A percentile compares a stretch with the other conserved stretches of the same genome.
These are phyloP conservation scores for Haplosporangium gracile DNA, from an alignment of 192 early-diverging fungal genomes.

Conservation along the genomic window DNA sequence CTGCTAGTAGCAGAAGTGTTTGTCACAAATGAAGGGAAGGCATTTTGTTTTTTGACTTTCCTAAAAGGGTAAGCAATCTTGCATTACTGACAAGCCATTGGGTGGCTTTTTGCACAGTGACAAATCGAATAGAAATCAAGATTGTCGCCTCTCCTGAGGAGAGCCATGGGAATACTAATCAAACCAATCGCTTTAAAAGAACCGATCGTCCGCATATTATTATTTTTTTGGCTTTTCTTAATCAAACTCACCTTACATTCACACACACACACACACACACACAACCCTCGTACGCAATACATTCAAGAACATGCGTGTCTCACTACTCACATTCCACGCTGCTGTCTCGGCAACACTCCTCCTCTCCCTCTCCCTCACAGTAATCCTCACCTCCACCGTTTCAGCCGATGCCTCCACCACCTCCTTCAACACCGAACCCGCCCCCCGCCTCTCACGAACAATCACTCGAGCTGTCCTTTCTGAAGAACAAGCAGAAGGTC, in stretches of 20 bases:
- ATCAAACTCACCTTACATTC: not conserved
- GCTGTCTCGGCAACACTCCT: constrained; percentile 1
- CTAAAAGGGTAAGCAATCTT: not conserved
- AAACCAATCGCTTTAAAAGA: not conserved
- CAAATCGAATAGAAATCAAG: constrained; percentile 11
- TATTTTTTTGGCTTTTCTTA: not conserved
- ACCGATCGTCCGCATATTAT: not conserved
- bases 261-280: not conserved
- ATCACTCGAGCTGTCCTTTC: constrained; percentile 27
- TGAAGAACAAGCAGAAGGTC: constrained; percentile 77
- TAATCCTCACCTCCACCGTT: not conserved
- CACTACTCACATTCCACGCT: not conserved
- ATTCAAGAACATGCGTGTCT: not conserved
- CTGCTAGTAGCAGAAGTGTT: not conserved
- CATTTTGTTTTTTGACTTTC: not conserved
- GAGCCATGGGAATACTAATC: not conserved
- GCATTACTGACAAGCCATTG: not conserved
- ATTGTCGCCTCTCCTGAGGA: not conserved
- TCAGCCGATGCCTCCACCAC: not conserved
- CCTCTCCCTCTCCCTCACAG: no score
- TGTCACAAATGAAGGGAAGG: not conserved
- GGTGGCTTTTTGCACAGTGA: constrained; percentile 8
- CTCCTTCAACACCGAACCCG: not conserved
- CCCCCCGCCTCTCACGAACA: constrained; percentile 12
- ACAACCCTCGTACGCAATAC: not conserved